Evolutionary conservation across 768 basidiomycete genomes (phyloP).

Genomic region (Tricholoma sp.): DNA sequence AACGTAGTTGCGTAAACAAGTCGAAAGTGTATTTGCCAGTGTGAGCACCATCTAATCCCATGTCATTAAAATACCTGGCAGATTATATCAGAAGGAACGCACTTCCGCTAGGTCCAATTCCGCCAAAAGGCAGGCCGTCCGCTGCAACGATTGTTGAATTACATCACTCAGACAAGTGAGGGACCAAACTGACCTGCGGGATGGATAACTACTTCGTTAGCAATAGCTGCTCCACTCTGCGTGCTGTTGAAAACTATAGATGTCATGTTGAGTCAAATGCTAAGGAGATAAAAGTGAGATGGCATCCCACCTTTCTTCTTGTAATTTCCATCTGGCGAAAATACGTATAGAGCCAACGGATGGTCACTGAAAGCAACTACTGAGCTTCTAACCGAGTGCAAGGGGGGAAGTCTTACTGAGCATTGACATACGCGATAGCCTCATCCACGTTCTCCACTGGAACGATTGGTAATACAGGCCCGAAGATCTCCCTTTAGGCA

Average conservation of each 20-base stretch:
- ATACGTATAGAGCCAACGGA: conserved; percentile 75
- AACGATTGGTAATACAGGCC: conserved; percentile 73
- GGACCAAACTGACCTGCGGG: conserved; percentile 39
- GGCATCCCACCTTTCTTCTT: conserved; percentile 52
- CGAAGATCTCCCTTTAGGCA: conserved; percentile 68
- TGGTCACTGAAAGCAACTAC: conserved; percentile 39
- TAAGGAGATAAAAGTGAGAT: conserved; percentile 1
- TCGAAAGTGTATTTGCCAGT: conserved; percentile 75
- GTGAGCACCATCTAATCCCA: conserved; percentile 51
- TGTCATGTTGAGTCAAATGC: background rate
- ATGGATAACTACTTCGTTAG: conserved; percentile 69
- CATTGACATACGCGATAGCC: conserved; percentile 65
- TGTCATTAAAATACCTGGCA: background rate
- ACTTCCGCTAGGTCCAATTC: conserved; percentile 47
- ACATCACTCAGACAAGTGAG: background rate
- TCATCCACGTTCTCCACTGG: conserved; percentile 66
- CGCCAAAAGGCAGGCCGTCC: conserved; percentile 24
- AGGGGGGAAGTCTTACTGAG: conserved; percentile 32
- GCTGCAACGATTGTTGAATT: conserved; percentile 5
- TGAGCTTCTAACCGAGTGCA: background rate
- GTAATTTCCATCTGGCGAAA: conserved; percentile 52
- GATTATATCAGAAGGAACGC: conserved; percentile 20
- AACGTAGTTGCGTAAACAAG: conserved; percentile 69
- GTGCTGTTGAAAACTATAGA: conserved; percentile 61
- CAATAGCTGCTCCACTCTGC: conserved; percentile 61